These are phyloP conservation scores for Parsonsia alboflavescens DNA, from an alignment of 257 asterid species.

Conservation along the genomic window DNA sequence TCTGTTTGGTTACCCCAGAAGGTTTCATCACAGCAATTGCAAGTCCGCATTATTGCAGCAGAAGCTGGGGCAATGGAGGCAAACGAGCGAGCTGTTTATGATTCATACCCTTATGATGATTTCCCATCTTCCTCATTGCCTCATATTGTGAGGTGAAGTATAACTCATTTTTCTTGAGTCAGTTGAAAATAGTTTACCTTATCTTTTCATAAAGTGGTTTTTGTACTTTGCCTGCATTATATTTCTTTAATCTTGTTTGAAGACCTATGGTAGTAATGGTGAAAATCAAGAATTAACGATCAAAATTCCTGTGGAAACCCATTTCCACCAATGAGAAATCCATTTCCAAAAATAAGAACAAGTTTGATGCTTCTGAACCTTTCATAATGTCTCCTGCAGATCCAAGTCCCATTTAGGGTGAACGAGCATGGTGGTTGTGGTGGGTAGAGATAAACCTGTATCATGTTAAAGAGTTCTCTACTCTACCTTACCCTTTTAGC, in stretches of 20 bases:
- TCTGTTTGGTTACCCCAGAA: conserved; percentile 28
- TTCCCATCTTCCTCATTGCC: conserved; percentile 67
- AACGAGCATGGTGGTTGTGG: neutral
- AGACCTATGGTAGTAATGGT: neutral
- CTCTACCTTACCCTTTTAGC: neutral
- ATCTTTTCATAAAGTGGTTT: neutral
- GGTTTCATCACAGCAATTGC: conserved; percentile 61
- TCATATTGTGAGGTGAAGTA: conserved; percentile 57
- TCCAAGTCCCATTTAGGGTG: neutral
- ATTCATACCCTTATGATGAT: conserved; percentile 64
- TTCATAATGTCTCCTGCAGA: neutral
- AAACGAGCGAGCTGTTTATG: conserved; percentile 71
- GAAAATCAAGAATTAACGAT: neutral
- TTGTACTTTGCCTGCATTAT: neutral
- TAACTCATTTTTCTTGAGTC: neutral
- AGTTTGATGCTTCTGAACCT: neutral
- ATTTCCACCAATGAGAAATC: neutral
- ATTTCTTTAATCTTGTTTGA: neutral
- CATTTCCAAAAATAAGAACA: neutral
- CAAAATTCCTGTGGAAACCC: neutral
- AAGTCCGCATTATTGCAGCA: conserved; percentile 70
- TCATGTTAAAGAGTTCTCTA: neutral
- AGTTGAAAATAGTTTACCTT: neutral
- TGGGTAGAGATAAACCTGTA: neutral
- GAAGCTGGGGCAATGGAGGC: conserved; percentile 77